These are phyloP conservation scores for Ganoderma resinaceum DNA, from an alignment of 1,284 basidiomycete genomes.

Conservation along the genomic window DNA sequence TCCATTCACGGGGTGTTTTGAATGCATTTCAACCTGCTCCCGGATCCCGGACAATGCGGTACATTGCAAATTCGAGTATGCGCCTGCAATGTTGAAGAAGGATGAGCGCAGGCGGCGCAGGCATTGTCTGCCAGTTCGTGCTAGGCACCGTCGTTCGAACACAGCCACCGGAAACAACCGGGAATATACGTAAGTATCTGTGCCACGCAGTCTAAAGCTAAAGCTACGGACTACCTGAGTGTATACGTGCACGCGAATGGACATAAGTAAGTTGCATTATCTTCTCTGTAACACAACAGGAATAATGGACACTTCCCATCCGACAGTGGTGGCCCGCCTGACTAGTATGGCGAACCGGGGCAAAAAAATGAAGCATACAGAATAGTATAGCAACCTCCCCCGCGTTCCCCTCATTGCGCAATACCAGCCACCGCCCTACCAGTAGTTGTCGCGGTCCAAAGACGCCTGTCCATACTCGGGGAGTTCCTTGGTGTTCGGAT, in stretches of 20 bases:
- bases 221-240: too few species aligned
- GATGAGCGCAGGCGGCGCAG: too few species aligned
- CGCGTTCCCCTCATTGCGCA: neutral
- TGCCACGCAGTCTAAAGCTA: too few species aligned
- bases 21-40: neutral
- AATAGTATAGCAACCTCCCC: neutral
- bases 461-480: constrained; percentile 16
- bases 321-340: too few species aligned
- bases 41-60: neutral
- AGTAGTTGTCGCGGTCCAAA: neutral
- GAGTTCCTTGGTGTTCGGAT: constrained; percentile 12
- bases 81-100: too few species aligned
- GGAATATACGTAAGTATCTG: too few species aligned
- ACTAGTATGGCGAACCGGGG: neutral
- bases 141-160: neutral
- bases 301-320: too few species aligned
- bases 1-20: neutral
- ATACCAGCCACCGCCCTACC: neutral
- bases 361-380: neutral
- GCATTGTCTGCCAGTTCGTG: too few species aligned
- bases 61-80: neutral
- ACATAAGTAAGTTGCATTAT: too few species aligned
- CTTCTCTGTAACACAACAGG: too few species aligned
- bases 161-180: neutral
- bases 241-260: too few species aligned